Percentiles rank a stretch among this genome's conserved stretches.
phyloP scores from a whole-genome alignment of 768 basidiomycete species.

The Suillus occidentalis region DNA sequence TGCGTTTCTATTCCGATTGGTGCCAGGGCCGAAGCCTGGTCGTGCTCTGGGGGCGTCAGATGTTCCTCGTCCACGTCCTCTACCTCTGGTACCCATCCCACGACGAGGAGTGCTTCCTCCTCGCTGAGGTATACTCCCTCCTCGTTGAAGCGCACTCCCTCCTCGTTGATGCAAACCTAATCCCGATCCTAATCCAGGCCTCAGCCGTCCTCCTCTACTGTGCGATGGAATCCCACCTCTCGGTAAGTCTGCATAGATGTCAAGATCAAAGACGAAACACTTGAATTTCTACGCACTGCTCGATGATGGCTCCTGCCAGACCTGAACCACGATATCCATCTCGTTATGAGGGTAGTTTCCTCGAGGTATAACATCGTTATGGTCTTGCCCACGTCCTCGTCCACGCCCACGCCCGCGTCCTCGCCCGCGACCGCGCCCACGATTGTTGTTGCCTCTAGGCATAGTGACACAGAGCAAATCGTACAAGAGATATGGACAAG shows the following conservation, averaged over 20 bases:
- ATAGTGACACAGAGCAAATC: constrained; percentile 13
- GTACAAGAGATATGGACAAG: constrained; percentile 7
- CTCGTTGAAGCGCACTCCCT: not conserved
- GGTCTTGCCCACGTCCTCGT: not conserved
- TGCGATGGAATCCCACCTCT: constrained; percentile 7
- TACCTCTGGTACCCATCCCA: constrained; percentile 12
- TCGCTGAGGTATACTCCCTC: not conserved
- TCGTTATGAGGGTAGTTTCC: constrained; percentile 25
- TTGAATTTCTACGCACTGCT: constrained; percentile 16
- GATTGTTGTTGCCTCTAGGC: constrained; percentile 18
- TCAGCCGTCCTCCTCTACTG: constrained; percentile 10
- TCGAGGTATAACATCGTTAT: constrained; percentile 1
- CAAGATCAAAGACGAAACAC: constrained; percentile 5
- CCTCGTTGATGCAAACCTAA: not conserved
- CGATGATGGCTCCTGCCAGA: constrained; percentile 18
- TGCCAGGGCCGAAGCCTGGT: constrained; percentile 11
- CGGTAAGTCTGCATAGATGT: constrained; percentile 10
- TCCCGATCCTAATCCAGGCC: constrained; percentile 16
- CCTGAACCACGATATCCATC: constrained; percentile 24
- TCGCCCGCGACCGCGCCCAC: constrained; percentile 17
- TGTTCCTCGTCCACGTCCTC: constrained; percentile 26
- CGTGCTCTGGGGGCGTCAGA: constrained; percentile 3
- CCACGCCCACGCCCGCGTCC: constrained; percentile 14
- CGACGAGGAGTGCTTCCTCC: constrained; percentile 4
- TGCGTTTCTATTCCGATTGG: constrained; percentile 20